Evolutionary conservation across 139 green algal genomes (phyloP).

Genomic region (Volvox africanus): DNA sequence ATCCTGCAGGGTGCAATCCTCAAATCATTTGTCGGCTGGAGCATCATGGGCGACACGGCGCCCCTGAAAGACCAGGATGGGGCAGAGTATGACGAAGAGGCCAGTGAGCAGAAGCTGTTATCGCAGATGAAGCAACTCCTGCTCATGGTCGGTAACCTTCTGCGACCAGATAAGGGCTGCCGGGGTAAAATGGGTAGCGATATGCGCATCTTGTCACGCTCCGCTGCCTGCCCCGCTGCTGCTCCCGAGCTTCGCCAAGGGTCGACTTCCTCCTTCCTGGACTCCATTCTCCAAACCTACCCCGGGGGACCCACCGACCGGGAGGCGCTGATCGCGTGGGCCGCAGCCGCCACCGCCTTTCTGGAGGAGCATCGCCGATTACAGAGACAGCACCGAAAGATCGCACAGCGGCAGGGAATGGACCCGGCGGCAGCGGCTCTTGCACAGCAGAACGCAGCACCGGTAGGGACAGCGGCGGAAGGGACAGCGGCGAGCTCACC

Average conservation of each 20-base stretch:
- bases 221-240: neutral
- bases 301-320: neutral
- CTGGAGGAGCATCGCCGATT: neutral
- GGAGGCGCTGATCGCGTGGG: neutral
- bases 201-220: neutral
- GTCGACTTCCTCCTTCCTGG: neutral
- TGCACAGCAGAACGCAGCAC: too few relatives aligned
- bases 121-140: neutral
- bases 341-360: neutral
- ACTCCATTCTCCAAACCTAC: neutral
- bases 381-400: neutral
- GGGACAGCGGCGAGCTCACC: neutral
- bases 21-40: neutral
- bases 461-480: too few relatives aligned
- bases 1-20: neutral
- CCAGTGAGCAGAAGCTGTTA: neutral
- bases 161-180: neutral
- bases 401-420: neutral
- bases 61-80: neutral
- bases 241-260: conserved; percentile 7
- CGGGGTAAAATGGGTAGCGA: too few relatives aligned
- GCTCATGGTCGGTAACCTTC: neutral
- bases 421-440: neutral
- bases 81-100: neutral
- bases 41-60: neutral